Percentiles rank a stretch among this genome's conserved stretches.
phyloP scores from a whole-genome alignment of 2,329 filamentous ascomycete species.

The Cladophialophora psammophila region DNA sequence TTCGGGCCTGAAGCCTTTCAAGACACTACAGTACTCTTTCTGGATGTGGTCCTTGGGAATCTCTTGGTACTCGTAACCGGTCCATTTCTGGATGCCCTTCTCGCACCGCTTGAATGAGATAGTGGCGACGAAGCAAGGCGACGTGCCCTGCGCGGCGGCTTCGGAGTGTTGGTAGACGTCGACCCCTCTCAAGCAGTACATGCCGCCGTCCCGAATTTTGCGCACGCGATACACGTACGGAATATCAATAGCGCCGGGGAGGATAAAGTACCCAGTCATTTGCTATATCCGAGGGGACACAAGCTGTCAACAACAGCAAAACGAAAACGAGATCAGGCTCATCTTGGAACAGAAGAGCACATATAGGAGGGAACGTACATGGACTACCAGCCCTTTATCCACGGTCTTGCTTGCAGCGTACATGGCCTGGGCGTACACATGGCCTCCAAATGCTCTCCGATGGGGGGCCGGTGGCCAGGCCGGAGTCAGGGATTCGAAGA shows the following conservation, averaged over 20 bases:
- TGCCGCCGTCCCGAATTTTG: constrained; percentile 59
- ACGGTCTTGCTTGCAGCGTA: constrained; percentile 65
- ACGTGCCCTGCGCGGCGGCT: constrained; percentile 15
- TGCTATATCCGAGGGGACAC: constrained; percentile 47
- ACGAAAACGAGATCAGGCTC: not conserved
- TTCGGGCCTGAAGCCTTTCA: constrained; percentile 45
- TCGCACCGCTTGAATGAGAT: constrained; percentile 39
- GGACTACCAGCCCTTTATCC: constrained; percentile 57
- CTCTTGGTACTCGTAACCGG: constrained; percentile 34
- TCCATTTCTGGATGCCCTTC: constrained; percentile 26
- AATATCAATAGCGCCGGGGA: constrained; percentile 54
- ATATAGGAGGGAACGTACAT: constrained; percentile 48
- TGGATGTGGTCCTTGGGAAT: constrained; percentile 41
- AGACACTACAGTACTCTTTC: constrained; percentile 43
- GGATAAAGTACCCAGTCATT: constrained; percentile 61
- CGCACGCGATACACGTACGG: constrained; percentile 62
- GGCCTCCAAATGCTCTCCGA: constrained; percentile 58
- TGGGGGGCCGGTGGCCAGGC: constrained; percentile 34
- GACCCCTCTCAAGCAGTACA: constrained; percentile 61
- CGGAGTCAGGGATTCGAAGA: constrained; percentile 34
- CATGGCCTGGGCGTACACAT: constrained; percentile 65
- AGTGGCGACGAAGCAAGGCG: constrained; percentile 35
- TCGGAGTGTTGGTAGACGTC: constrained; percentile 58
- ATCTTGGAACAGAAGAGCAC: not conserved
- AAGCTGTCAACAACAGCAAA: not conserved